Evolutionary conservation across 495 filamentous ascomycete genomes (phyloP).

Genomic region (Acidomyces sp.): DNA sequence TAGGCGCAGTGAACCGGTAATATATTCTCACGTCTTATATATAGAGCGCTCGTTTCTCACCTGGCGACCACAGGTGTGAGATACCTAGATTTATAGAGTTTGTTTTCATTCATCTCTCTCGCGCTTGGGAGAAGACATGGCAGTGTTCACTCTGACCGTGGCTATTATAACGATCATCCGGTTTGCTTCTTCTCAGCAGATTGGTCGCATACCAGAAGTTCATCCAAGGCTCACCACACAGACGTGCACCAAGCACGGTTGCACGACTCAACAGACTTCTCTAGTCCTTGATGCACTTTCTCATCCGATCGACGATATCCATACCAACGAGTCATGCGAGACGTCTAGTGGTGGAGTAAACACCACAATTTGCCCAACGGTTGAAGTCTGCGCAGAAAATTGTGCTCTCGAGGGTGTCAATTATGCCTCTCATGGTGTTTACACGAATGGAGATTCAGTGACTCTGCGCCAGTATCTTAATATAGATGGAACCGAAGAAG

Average conservation of each 20-base stretch:
- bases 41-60: no score
- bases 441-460: slow-evolving; percentile 20
- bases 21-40: no score
- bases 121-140: no score
- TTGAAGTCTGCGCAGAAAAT: slow-evolving; percentile 18
- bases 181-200: slow-evolving; percentile 22
- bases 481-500: slow-evolving; percentile 15
- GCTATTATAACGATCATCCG: no score
- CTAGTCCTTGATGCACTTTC: slow-evolving; percentile 25
- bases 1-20: no score
- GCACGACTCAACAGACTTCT: slow-evolving; percentile 20
- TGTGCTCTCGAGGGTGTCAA: slow-evolving; percentile 26
- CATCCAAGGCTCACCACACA: slow-evolving; percentile 24
- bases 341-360: slow-evolving; percentile 20
- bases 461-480: slow-evolving; percentile 18
- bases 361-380: slow-evolving; percentile 17
- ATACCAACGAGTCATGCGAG: slow-evolving; percentile 18
- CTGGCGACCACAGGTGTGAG: no score
- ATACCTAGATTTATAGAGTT: no score
- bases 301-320: slow-evolving; percentile 22
- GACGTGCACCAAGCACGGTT: slow-evolving; percentile 27
- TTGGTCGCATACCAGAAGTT: slow-evolving; percentile 20
- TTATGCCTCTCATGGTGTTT: slow-evolving; percentile 25
- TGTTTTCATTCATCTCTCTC: no score
- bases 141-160: no score